These are phyloP conservation scores for Nannochloropsis salina DNA, from an alignment of 108 stramenopile species.

Conservation along the genomic window DNA sequence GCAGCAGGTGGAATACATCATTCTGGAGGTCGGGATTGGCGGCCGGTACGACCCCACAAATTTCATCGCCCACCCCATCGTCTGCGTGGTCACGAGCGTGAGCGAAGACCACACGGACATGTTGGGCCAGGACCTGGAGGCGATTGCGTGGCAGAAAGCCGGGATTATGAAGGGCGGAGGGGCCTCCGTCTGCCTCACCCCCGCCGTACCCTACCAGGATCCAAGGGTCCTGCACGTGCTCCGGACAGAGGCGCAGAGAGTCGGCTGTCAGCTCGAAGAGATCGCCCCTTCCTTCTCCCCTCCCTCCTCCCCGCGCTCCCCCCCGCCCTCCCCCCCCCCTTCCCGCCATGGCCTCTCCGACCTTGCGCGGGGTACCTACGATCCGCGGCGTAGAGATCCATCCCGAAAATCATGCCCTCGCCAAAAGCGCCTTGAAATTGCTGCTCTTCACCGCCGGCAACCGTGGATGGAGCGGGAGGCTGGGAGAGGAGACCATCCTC, in stretches of 20 bases:
- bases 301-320: not conserved
- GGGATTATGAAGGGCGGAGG: constrained; percentile 25
- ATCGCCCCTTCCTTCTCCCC: not conserved
- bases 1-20: not conserved
- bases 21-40: constrained; percentile 45
- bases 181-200: not conserved
- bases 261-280: not conserved
- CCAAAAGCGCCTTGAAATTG: not conserved
- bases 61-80: constrained; percentile 29
- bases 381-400: not conserved
- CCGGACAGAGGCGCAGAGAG: not conserved
- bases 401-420: not conserved
- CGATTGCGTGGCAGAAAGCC: constrained; percentile 38
- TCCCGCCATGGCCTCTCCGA: not conserved
- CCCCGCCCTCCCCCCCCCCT: not conserved
- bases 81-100: constrained; percentile 34
- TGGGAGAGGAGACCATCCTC: not conserved
- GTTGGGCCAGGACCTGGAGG: constrained; percentile 22
- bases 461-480: not conserved
- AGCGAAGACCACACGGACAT: constrained; percentile 38
- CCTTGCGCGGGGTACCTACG: not conserved
- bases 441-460: not conserved
- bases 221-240: not conserved
- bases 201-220: not conserved
- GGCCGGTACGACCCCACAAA: constrained; percentile 50